Base-by-base conservation (phyloP, 139 green algal species). In the Chlorella sp. region DNA sequence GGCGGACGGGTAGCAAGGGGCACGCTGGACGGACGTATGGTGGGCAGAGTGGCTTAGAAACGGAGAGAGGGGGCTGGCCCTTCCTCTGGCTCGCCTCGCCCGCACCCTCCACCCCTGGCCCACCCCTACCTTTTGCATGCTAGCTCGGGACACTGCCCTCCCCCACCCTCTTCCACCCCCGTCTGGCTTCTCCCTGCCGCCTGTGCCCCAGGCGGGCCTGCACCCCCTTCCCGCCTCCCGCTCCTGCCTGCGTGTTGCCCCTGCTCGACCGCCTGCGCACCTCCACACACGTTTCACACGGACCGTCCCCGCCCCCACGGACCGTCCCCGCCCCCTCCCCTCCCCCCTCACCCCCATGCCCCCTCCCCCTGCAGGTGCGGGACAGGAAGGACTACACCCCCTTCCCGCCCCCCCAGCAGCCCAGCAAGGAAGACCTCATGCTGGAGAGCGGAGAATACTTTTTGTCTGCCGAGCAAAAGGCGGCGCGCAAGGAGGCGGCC, bases 401-500 rank as follows among this genome's bases (percentile, higher is more conserved):
- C 81, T 99, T 99, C 95, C 98, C 98, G 42, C 98, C 98, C n/a
- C 93, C 97, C 0, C 96, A 97, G 93, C 92, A 92, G 91, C 98
- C 97, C 42, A 95, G 91, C 94, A 99, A 99, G 94, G 87, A 96
- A 79, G 96, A 98, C 92, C 87, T 98, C 91, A 92, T 96, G 92
- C 91, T 99, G 73, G 98, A 99, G 93, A 97, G 91, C 82, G 98
- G 98, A 71, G 98, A 99, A 95, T 99, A 99, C 93, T 99, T 99
- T 84, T 89, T 99, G 42, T 96, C 90, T 14, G 88, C 96, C 88
- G 91, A 96, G 89, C 91, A 97, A 79, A 97, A 98, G 94, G 91
- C 91, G 84, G 93, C 91, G 34, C 88, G 88, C 0, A 91, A 91
- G 37, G 76, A 80, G 24, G 91, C 90, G 11, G 91, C 89, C 60